Evolutionary conservation across 768 basidiomycete species (phyloP), one percentile per base, ranked within the genome.

Genomic region (Amyloporia xantha): DNA sequence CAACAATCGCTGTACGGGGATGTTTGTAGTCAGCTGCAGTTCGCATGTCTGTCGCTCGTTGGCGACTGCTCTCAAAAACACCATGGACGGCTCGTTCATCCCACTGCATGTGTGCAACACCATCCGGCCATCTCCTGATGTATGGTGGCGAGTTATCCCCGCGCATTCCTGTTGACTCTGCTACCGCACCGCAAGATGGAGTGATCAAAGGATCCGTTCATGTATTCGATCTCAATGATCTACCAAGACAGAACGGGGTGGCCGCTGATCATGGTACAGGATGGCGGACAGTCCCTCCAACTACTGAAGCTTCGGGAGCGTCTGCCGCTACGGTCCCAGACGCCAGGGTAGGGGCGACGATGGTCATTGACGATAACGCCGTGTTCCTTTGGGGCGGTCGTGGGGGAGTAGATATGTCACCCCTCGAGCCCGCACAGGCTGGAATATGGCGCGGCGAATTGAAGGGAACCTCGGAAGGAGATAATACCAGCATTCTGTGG

Each of bases 301-400:
- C 61, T 6, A 19, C 6, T 9, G 20, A 9, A n/a, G 17, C 9
- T 19, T 17, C 12, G 38, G 10, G 19, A 19, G 6, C 20, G 9
- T n/a, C 15, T 9, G 9, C 28, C 0, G 39, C 41, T 15, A 17
- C 46, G 50, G 19, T 41, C 48, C 61, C 48, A 40, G 54, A 73
- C 38, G 72, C 57, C 24, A 52, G 54, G 25, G 57, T 58, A 1
- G 57, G 57, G 12, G 52, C 57, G 20, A 46, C 52, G 10, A 42
- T 50, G 19, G 50, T 58, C 1, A 47, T 45, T 47, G 36, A 47
- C 13, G 47, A 45, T 20, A 45, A 45, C 12, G 38, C 44, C n/a
- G n/a, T 58, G 15, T 58, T 73, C 52, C 41, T 74, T 38, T 77
- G 73, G 68, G 74, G 74, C 3, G 74, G 75, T 3, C 65, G 75